phyloP scores from a whole-genome alignment of 179 eudicot genomes.

The Camellia oleifera region DNA sequence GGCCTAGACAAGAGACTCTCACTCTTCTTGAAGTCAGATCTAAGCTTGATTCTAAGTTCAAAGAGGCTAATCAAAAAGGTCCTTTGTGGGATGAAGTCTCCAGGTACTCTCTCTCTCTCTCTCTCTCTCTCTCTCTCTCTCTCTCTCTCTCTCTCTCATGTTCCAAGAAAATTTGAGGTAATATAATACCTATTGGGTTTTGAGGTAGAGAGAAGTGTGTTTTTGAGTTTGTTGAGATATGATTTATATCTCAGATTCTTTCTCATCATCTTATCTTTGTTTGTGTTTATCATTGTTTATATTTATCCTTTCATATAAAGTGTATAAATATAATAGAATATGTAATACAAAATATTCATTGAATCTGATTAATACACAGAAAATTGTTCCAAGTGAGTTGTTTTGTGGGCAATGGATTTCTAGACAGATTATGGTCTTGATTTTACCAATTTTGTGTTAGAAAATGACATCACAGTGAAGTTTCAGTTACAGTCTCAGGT shows the following conservation, averaged over 20 bases:
- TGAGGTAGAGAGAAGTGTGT: not conserved
- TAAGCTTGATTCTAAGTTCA: slow-evolving; percentile 82
- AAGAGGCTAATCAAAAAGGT: slow-evolving; percentile 95
- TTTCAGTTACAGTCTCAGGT: slow-evolving; percentile 15
- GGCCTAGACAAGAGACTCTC: slow-evolving; percentile 98
- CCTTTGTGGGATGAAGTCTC: slow-evolving; percentile 99
- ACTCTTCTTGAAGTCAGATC: slow-evolving; percentile 89
- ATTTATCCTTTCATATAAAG: no score
- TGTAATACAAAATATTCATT: no score
- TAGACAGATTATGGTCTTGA: not conserved
- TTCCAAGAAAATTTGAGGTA: not conserved
- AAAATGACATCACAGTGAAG: slow-evolving; percentile 9
- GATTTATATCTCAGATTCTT: no score
- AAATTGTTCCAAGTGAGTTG: no score
- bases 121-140: no score
- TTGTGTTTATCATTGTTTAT: no score
- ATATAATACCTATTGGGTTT: not conserved
- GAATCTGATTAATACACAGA: no score
- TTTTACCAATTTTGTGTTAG: slow-evolving; percentile 7
- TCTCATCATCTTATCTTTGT: no score
- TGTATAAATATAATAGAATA: no score
- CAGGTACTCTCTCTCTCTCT: slow-evolving; percentile 39
- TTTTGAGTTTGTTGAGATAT: no score
- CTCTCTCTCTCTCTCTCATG: no score
- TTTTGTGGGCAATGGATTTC: not conserved